Conservation (phyloP, 805 yeast genomes). For the Hanseniaspora occidentalis region DNA sequence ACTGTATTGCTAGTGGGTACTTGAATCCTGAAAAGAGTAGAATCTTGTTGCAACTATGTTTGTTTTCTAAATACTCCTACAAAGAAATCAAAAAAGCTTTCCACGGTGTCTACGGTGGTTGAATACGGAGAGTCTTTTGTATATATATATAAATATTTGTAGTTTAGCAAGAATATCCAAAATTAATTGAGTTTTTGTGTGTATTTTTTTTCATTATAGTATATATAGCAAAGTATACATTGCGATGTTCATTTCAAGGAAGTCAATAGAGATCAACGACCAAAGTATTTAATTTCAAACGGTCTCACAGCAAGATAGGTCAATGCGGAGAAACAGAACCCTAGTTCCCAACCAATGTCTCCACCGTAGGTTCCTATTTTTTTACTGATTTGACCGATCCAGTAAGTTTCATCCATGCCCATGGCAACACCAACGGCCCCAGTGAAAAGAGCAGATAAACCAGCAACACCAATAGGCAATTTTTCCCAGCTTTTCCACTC, state of each 20-base stretch:
- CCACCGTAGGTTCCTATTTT: conserved; percentile 50
- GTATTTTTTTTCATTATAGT: not conserved
- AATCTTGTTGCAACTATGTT: conserved; percentile 43
- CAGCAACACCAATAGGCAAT: conserved; percentile 71
- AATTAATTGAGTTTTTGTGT: too few relatives aligned
- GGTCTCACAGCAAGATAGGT: conserved; percentile 48
- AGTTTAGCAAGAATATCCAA: too few relatives aligned
- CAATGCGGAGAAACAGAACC: conserved; percentile 51
- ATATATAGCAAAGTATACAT: too few relatives aligned
- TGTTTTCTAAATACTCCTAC: conserved; percentile 29
- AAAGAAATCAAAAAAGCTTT: conserved; percentile 34
- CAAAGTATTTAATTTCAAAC: conserved; percentile 48
- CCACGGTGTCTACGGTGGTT: conserved; percentile 42
- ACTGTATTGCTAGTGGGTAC: conserved; percentile 52
- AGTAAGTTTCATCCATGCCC: conserved; percentile 86
- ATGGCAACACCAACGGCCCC: conserved; percentile 79
- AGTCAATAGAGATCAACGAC: not conserved
- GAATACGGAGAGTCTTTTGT: conserved; percentile 1
- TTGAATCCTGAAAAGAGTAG: conserved; percentile 55
- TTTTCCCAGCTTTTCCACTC: conserved; percentile 44
- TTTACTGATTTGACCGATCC: conserved; percentile 53
- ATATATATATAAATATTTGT: not conserved
- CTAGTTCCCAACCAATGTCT: conserved; percentile 79
- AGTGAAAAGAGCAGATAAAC: conserved; percentile 61
- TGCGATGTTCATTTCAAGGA: too few relatives aligned